phyloP scores from a whole-genome alignment of 345 rosid genomes.

The Syzygium jambos region DNA sequence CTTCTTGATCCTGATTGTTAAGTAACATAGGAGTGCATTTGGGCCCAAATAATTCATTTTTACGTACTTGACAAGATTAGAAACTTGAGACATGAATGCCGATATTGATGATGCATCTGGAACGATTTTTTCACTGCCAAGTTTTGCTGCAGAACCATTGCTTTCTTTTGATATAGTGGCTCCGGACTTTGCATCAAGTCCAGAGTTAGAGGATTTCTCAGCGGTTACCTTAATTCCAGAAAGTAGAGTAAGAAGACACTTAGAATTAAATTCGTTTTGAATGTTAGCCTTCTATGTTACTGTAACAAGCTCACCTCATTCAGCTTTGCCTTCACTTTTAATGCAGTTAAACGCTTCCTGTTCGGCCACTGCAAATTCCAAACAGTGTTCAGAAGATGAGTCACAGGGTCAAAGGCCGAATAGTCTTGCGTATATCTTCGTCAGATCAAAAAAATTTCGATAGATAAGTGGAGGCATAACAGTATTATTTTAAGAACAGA shows the following conservation, averaged over 20 bases:
- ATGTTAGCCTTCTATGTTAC: neutral
- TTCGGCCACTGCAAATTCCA: constrained; percentile 25
- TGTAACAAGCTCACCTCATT: constrained; percentile 41
- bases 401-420: neutral
- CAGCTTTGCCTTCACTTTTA: constrained; percentile 39
- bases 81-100: constrained; percentile 82
- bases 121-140: constrained; percentile 7
- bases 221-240: constrained; percentile 31
- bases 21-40: neutral
- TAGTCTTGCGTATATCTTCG: neutral
- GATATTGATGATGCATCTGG: constrained; percentile 47
- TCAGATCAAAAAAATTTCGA: neutral
- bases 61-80: constrained; percentile 80
- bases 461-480: neutral
- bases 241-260: neutral
- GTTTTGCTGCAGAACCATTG: constrained; percentile 17
- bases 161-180: constrained; percentile 25
- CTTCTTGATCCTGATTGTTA: neutral
- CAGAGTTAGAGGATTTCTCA: constrained; percentile 42
- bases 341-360: constrained; percentile 27
- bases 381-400: neutral
- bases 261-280: neutral
- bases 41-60: neutral
- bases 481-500: neutral
- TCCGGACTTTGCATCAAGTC: constrained; percentile 14